Conservation (phyloP, 257 asterid species). For the Linderniella brevidens region DNA sequence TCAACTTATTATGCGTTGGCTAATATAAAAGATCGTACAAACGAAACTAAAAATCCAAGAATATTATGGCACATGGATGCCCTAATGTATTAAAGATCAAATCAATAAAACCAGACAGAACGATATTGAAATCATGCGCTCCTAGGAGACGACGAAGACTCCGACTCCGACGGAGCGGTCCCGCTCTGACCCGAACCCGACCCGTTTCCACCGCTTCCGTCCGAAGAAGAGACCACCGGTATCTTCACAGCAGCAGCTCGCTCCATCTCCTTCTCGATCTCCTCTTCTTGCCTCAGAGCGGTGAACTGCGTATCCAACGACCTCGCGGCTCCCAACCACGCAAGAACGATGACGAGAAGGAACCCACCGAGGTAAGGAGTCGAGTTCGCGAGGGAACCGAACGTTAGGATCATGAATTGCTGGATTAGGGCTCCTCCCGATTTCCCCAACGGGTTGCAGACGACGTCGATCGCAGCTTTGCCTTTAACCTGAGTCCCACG, state of each 20-base stretch:
- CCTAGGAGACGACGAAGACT: too few relatives aligned
- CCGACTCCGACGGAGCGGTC: too few relatives aligned
- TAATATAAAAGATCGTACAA: too few relatives aligned
- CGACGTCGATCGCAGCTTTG: conserved; percentile 93
- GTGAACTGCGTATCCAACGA: conserved; percentile 79
- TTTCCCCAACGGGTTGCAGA: conserved; percentile 90
- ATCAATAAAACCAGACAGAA: too few relatives aligned
- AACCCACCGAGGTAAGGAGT: conserved; percentile 95
- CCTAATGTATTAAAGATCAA: too few relatives aligned
- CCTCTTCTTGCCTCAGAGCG: conserved; percentile 69
- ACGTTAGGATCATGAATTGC: conserved; percentile 85
- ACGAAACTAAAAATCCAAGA: too few relatives aligned
- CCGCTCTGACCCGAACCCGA: conserved; percentile 17
- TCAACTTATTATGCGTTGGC: too few relatives aligned
- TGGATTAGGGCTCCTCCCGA: conserved; percentile 96
- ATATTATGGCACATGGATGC: too few relatives aligned
- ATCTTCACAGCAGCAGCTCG: conserved; percentile 53
- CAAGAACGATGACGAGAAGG: conserved; percentile 66
- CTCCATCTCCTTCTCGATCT: conserved; percentile 91
- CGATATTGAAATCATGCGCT: too few relatives aligned
- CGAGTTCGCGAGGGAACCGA: conserved; percentile 90
- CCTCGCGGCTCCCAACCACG: conserved; percentile 87
- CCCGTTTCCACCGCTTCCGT: conserved; percentile 23
- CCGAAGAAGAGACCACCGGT: conserved; percentile 37
- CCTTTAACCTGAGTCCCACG: conserved; percentile 57